Evolutionary conservation across 2,329 filamentous ascomycete genomes (phyloP).

Genomic region (Aspergillus uvarum): DNA sequence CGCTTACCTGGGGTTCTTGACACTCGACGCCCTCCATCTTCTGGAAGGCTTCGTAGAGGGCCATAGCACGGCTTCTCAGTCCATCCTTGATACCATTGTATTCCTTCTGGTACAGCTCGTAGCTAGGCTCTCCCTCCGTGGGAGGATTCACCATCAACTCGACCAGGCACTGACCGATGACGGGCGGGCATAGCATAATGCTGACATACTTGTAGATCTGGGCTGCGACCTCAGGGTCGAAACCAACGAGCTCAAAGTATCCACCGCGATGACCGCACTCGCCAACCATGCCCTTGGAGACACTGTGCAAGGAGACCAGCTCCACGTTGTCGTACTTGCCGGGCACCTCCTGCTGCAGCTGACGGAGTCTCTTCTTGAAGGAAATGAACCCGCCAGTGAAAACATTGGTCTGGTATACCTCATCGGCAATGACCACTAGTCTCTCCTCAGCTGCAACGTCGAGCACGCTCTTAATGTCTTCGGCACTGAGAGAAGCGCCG

Average conservation of each 20-base stretch:
- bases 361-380: constrained; percentile 84
- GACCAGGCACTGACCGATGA: constrained; percentile 92
- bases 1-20: constrained; percentile 67
- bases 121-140: constrained; percentile 75
- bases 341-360: constrained; percentile 71
- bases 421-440: constrained; percentile 88
- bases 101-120: constrained; percentile 79
- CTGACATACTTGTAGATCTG: constrained; percentile 99
- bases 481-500: constrained; percentile 75
- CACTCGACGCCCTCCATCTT: constrained; percentile 96
- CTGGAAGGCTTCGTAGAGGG: constrained; percentile 85
- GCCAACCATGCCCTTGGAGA: constrained; percentile 98
- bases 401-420: constrained; percentile 99
- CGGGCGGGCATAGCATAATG: constrained; percentile 93
- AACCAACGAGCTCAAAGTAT: constrained; percentile 94
- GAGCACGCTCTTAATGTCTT: constrained; percentile 80
- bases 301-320: constrained; percentile 85
- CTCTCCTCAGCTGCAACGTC: constrained; percentile 81
- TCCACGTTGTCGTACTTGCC: constrained; percentile 82
- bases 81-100: constrained; percentile 79
- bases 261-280: constrained; percentile 97
- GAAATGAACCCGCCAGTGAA: constrained; percentile 92
- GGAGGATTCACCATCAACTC: constrained; percentile 99
- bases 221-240: constrained; percentile 78
- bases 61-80: constrained; percentile 74